Evolutionary conservation across 2,329 filamentous ascomycete genomes (phyloP), one percentile per base, ranked within the genome.

Genomic region (Pseudofabraea citricarpa): DNA sequence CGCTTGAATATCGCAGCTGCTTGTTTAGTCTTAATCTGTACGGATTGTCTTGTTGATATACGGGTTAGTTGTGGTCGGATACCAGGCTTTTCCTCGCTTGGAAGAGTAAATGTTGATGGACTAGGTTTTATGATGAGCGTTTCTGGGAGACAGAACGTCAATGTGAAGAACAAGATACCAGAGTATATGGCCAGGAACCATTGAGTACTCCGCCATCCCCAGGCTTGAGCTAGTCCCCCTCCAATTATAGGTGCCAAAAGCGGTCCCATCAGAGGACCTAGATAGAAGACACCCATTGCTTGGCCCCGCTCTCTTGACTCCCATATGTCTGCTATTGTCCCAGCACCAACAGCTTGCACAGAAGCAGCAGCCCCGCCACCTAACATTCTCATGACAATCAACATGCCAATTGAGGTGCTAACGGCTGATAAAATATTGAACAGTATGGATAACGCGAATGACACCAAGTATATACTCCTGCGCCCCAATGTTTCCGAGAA

Each of bases 231-330:
- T n/a, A 94, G 65, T 1, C 74, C 78, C 33, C 87, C 88, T 41
- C 87, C 88, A 23, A 93, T 71, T 41, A 93, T 85, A 2, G 88
- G 88, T 0, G 84, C 81, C 5, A 91, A 62, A 12, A 93, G 65
- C 0, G 88, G 88, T 0, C 87, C 87, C 38, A 81, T 75, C 7
- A 93, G 65, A 0, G 88, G 87, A 0, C 88, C 88, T 0, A 93
- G 72, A 55, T 90, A 93, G 64, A 91, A 93, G 31, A 87, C 73
- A 2, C 85, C 79, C 87, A 93, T 93, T n/a, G 87, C 87, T 13
- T 69, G 70, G 3, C 88, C 88, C 39, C 88, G 72, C 60, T 91
- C 83, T 38, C 69, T 73, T 0, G 80, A 64, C 50, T 88, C 83
- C 83, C 87, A 94, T 10, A 91, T 72, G 59, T 93, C 87, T 35